phyloP scores from a whole-genome alignment of 768 basidiomycete species.

The Pleurotus tuoliensis region DNA sequence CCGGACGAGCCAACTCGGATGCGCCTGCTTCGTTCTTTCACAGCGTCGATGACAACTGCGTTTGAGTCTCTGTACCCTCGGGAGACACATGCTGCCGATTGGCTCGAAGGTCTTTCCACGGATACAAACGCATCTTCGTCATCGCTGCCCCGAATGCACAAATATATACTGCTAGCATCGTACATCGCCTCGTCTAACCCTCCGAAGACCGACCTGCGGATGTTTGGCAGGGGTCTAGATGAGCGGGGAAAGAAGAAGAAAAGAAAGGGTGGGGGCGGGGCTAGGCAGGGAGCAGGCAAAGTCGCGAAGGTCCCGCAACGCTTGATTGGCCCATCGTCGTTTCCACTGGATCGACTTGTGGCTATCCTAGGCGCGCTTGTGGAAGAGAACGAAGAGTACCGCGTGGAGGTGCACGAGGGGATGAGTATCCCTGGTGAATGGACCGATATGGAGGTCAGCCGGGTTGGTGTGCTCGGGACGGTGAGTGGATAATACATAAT shows the following conservation, averaged over 20 bases:
- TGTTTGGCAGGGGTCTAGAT: slow-evolving; percentile 75
- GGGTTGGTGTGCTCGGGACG: slow-evolving; percentile 54
- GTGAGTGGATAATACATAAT: slow-evolving; percentile 35
- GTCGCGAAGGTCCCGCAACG: slow-evolving; percentile 65
- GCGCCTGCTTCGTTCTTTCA: slow-evolving; percentile 61
- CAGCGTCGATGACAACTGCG: slow-evolving; percentile 55
- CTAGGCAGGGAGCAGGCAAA: slow-evolving; percentile 32
- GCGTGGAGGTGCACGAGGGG: slow-evolving; percentile 33
- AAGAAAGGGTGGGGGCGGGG: slow-evolving; percentile 27
- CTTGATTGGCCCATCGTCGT: slow-evolving; percentile 74
- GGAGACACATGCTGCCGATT: slow-evolving; percentile 56
- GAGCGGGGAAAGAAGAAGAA: slow-evolving; percentile 58
- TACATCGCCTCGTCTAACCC: slow-evolving; percentile 88
- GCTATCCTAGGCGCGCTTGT: slow-evolving; percentile 77
- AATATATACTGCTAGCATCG: slow-evolving; percentile 71
- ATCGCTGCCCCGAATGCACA: slow-evolving; percentile 61
- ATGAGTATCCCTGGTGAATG: slow-evolving; percentile 63
- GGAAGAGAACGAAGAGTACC: slow-evolving; percentile 65
- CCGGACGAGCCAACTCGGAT: slow-evolving; percentile 61
- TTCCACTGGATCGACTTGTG: slow-evolving; percentile 74
- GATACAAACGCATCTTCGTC: not conserved
- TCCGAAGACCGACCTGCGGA: slow-evolving; percentile 68
- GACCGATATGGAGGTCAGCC: slow-evolving; percentile 68
- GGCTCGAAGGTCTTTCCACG: slow-evolving; percentile 35
- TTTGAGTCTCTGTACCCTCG: slow-evolving; percentile 70